phyloP scores from a whole-genome alignment of 768 basidiomycete species.

The Lactifluus hygrophoroides region DNA sequence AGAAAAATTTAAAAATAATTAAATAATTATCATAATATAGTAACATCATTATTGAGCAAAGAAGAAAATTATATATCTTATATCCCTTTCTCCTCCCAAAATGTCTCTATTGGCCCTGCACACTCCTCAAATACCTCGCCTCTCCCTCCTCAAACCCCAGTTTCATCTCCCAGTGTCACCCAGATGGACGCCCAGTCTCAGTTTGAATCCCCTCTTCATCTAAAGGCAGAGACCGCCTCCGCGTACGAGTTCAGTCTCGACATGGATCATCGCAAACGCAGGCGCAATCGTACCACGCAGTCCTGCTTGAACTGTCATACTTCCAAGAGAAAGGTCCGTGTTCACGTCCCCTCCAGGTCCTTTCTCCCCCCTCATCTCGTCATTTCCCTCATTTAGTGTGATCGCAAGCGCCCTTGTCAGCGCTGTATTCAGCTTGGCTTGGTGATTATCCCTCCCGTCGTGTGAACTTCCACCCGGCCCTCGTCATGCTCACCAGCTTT shows the following conservation, averaged over 20 bases:
- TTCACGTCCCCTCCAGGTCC: neutral
- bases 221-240: constrained; percentile 39
- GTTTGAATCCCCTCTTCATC: constrained; percentile 6
- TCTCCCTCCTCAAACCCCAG: neutral
- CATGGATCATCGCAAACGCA: constrained; percentile 71
- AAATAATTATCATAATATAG: neutral
- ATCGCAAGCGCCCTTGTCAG: constrained; percentile 85
- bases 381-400: constrained; percentile 48
- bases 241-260: constrained; percentile 44
- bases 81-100: neutral
- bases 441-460: constrained; percentile 34
- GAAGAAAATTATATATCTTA: constrained; percentile 13
- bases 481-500: neutral
- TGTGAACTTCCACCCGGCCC: constrained; percentile 11
- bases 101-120: constrained; percentile 9
- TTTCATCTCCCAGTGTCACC: constrained; percentile 31
- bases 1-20: neutral
- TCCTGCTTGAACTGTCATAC: constrained; percentile 86
- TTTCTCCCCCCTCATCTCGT: constrained; percentile 10
- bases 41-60: neutral
- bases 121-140: constrained; percentile 16
- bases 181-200: constrained; percentile 13
- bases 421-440: constrained; percentile 85
- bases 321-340: constrained; percentile 79
- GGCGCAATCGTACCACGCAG: constrained; percentile 88